Base-by-base conservation (phyloP, 352 stramenopile genomes). In the Pythium plurisporium region DNA sequence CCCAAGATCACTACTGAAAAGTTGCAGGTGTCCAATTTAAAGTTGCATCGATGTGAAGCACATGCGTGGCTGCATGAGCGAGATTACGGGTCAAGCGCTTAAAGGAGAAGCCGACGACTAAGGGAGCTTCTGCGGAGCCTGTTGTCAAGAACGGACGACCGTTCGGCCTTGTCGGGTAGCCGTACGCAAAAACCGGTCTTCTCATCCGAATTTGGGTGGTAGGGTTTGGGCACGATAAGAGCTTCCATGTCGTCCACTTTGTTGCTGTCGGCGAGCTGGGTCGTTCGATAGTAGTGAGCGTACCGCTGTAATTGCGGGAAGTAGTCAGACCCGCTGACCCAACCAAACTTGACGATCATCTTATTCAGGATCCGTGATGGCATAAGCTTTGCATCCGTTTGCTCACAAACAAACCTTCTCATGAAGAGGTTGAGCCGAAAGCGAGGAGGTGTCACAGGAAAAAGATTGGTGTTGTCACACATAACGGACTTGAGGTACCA, bases 11-110 rank as follows among this genome's bases (percentile, higher is more conserved):
- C n/a, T n/a, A n/a, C n/a, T n/a, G n/a, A n/a, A n/a, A n/a, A n/a
- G n/a, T n/a, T n/a, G n/a, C n/a, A n/a, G n/a, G n/a, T n/a, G n/a
- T n/a, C n/a, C n/a, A n/a, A n/a, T n/a, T n/a, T n/a, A n/a, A n/a
- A n/a, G n/a, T n/a, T n/a, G n/a, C n/a, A n/a, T 62, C 54, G 33
- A 54, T 46, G 12, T 54, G 42, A 17, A 62, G 25, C 15, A 54
- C 43, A 22, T 48, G 23, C 8, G 20, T 20, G 3, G n/a, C 31
- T 4, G 29, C 15, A 11, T 43, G 20, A 9, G 34, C 31, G 1
- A 54, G 30, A 5, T 17, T 43, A 8, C 15, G 17, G 20, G 41
- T 53, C n/a, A 6, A 19, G 40, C 9, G 25, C 19, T 22, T 37
- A 3, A 33, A 44, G 17, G 31, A 12, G 10, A 54, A 44, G n/a